A percentile compares a stretch with the other conserved stretches of the same genome.
Evolutionary conservation across 2,329 filamentous ascomycete genomes (phyloP).

Genomic region (Orbilia javanica): DNA sequence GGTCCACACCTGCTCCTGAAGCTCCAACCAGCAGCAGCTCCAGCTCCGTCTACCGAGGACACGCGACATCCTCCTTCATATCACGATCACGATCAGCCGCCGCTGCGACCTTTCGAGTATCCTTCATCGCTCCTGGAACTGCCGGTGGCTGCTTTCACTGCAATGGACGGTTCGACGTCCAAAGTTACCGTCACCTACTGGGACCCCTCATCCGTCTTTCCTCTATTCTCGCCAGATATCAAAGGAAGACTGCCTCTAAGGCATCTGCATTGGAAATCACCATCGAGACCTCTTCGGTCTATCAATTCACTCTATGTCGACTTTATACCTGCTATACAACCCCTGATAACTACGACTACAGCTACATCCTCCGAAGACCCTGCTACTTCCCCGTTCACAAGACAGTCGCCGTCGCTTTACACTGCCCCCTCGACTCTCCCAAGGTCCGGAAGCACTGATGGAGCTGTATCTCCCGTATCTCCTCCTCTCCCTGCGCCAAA

Average conservation of each 20-base stretch:
- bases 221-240: conserved; percentile 81
- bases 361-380: conserved; percentile 64
- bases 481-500: conserved; percentile 18
- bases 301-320: conserved; percentile 94
- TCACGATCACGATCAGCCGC: not conserved
- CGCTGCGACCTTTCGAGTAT: conserved; percentile 2
- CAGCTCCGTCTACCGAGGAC: conserved; percentile 36
- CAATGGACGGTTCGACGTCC: conserved; percentile 51
- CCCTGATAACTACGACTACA: conserved; percentile 65
- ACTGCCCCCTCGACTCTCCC: conserved; percentile 11
- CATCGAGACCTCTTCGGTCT: conserved; percentile 87
- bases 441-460: conserved; percentile 65
- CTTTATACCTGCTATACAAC: conserved; percentile 75
- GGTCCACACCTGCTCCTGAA: conserved; percentile 19
- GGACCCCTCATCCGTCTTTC: conserved; percentile 90
- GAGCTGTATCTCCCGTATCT: conserved; percentile 55
- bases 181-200: conserved; percentile 79
- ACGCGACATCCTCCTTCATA: conserved; percentile 19
- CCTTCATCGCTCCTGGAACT: not conserved
- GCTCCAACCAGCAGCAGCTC: conserved; percentile 29
- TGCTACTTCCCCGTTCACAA: conserved; percentile 62
- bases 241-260: conserved; percentile 83
- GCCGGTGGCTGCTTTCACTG: not conserved
- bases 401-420: conserved; percentile 63
- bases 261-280: conserved; percentile 97